Percentiles rank a stretch among this genome's conserved stretches.
Conservation (phyloP, 2,329 filamentous ascomycete genomes). For the Mollisiaceae sp. region DNA sequence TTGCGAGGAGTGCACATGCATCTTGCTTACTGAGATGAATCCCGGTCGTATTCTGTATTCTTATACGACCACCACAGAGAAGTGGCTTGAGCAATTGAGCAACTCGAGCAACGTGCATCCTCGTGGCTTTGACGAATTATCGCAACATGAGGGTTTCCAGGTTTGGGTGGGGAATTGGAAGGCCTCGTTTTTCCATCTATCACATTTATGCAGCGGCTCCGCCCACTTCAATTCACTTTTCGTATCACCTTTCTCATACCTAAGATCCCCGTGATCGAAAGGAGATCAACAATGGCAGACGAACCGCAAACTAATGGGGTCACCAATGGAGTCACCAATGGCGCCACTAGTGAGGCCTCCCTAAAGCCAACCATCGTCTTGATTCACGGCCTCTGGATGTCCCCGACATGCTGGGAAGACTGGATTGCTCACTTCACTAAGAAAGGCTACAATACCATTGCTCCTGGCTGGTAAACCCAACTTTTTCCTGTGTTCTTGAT, state of each 20-base stretch:
- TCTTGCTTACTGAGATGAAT: slow-evolving; percentile 2
- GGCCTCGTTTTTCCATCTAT: not conserved
- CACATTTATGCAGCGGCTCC: not conserved
- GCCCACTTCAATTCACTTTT: not conserved
- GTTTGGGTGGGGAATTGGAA: not conserved
- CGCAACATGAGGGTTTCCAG: not conserved
- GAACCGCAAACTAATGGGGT: not conserved
- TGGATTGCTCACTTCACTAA: slow-evolving; percentile 29
- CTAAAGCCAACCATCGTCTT: slow-evolving; percentile 27
- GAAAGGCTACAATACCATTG: slow-evolving; percentile 33
- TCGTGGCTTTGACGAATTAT: not conserved
- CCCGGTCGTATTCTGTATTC: not conserved
- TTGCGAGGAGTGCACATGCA: not conserved
- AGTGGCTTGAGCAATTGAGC: not conserved
- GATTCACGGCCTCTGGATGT: slow-evolving; percentile 39
- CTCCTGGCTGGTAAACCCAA: slow-evolving; percentile 27
- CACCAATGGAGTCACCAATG: too few species aligned
- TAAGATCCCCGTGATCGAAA: not conserved
- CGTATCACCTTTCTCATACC: not conserved
- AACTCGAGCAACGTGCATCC: not conserved
- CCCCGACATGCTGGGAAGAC: slow-evolving; percentile 35
- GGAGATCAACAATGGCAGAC: not conserved
- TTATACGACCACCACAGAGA: not conserved
- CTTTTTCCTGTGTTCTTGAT: too few species aligned
- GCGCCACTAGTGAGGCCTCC: not conserved